phyloP scores from a whole-genome alignment of 2,329 filamentous ascomycete genomes.

The Arthrobotrys iridis region DNA sequence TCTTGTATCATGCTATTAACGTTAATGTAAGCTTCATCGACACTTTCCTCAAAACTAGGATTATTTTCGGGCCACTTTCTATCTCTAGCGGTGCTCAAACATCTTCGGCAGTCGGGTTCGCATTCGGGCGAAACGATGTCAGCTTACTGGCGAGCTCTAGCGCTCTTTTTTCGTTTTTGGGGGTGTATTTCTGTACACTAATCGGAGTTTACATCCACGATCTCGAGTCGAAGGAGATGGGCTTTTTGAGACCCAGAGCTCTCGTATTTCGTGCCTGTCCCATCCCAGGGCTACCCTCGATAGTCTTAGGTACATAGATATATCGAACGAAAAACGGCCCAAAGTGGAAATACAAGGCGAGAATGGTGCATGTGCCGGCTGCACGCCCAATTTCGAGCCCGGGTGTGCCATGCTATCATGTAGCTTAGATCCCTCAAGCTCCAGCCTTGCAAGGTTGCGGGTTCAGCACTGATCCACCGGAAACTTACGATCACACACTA shows the following conservation, averaged over 20 bases:
- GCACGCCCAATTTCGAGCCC: conserved; percentile 11
- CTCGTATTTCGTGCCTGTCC: conserved; percentile 25
- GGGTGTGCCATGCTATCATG: conserved; percentile 34
- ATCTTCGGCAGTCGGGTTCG: conserved; percentile 44
- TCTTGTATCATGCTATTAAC: conserved; percentile 3
- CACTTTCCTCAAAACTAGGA: not conserved
- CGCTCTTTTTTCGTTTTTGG: conserved; percentile 10
- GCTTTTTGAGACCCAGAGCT: conserved; percentile 18
- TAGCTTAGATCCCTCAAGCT: conserved; percentile 17
- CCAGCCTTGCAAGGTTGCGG: conserved; percentile 36
- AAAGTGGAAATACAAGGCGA: conserved; percentile 41
- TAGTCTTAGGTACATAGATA: conserved; percentile 7
- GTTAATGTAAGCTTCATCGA: conserved; percentile 26
- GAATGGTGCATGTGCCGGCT: conserved; percentile 23
- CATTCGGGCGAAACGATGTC: conserved; percentile 22
- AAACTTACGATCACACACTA: not conserved
- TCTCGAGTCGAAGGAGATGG: conserved; percentile 17
- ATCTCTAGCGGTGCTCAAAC: not conserved
- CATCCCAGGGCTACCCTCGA: not conserved
- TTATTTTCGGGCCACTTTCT: not conserved
- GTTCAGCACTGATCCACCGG: not conserved
- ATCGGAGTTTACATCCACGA: conserved; percentile 39
- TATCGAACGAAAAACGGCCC: conserved; percentile 7
- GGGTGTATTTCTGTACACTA: conserved; percentile 19
- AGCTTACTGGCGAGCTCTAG: conserved; percentile 52